These are phyloP conservation scores for Cladophialophora chaetospira DNA, from an alignment of 2,329 filamentous ascomycete species.

Conservation along the genomic window DNA sequence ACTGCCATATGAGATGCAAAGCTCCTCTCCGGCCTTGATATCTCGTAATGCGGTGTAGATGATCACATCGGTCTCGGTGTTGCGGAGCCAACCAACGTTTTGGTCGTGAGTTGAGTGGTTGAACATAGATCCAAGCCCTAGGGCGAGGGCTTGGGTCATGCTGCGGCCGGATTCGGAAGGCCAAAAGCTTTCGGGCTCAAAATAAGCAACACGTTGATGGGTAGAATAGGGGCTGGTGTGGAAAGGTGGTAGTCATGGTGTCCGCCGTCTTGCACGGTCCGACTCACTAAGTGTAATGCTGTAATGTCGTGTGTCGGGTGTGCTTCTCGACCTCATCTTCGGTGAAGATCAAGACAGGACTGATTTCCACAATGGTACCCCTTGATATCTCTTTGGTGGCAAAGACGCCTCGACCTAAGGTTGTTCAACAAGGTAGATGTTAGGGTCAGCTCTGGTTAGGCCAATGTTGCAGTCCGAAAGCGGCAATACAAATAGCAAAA, in stretches of 20 bases:
- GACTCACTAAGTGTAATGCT: conserved; percentile 57
- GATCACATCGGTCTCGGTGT: conserved; percentile 46
- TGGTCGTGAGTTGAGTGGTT: conserved; percentile 54
- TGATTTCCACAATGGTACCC: conserved; percentile 34
- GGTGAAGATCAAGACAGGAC: conserved; percentile 45
- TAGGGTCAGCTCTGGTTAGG: background rate
- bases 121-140: conserved; percentile 58
- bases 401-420: conserved; percentile 36
- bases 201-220: background rate
- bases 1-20: conserved; percentile 46
- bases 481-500: background rate
- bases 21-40: conserved; percentile 52
- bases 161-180: conserved; percentile 32
- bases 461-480: background rate
- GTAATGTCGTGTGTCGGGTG: conserved; percentile 50
- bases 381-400: conserved; percentile 31
- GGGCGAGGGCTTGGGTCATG: conserved; percentile 53
- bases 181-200: conserved; percentile 33
- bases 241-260: background rate
- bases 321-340: conserved; percentile 48
- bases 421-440: background rate
- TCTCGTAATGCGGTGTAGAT: conserved; percentile 52
- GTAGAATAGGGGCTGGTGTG: background rate
- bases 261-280: background rate
- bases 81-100: conserved; percentile 56